These are phyloP conservation scores for Diaporthe sp. DNA, from an alignment of 2,329 filamentous ascomycete genomes.

Conservation along the genomic window DNA sequence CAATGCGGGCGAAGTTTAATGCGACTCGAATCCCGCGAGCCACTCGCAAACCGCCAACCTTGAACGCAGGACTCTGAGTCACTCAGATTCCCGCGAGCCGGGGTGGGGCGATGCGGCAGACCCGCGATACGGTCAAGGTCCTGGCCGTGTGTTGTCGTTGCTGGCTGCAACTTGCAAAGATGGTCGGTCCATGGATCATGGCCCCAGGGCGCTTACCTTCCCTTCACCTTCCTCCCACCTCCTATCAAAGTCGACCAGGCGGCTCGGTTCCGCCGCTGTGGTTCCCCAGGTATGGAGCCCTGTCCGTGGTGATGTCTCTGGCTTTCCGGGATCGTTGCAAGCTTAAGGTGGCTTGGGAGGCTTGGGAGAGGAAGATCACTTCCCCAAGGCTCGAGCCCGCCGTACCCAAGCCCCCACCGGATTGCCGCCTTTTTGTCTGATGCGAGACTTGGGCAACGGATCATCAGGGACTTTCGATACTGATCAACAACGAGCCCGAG, in stretches of 20 bases:
- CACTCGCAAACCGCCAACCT: slow-evolving; percentile 32
- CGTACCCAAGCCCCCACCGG: slow-evolving; percentile 21
- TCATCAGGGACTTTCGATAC: slow-evolving; percentile 36
- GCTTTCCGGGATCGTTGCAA: slow-evolving; percentile 19
- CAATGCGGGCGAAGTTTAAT: slow-evolving; percentile 19
- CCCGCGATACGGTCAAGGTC: slow-evolving; percentile 26
- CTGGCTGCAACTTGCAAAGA: slow-evolving; percentile 2
- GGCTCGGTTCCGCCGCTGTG: slow-evolving; percentile 20
- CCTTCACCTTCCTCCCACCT: background rate
- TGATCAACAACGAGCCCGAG: slow-evolving; percentile 30
- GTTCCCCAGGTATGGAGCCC: slow-evolving; percentile 17
- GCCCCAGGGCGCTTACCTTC: slow-evolving; percentile 26
- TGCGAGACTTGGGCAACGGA: slow-evolving; percentile 26
- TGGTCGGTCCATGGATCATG: background rate
- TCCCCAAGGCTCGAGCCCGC: slow-evolving; percentile 24
- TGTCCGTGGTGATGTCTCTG: slow-evolving; percentile 19
- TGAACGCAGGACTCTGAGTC: slow-evolving; percentile 30
- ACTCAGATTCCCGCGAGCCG: slow-evolving; percentile 24
- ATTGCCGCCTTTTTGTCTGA: slow-evolving; percentile 27
- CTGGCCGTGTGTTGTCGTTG: slow-evolving; percentile 7
- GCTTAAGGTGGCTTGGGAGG: slow-evolving; percentile 18
- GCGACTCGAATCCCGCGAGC: slow-evolving; percentile 31
- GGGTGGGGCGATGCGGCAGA: slow-evolving; percentile 14
- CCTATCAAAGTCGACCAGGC: slow-evolving; percentile 26
- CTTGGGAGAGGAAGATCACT: slow-evolving; percentile 32